phyloP scores from a whole-genome alignment of 2,329 filamentous ascomycete genomes.

The Phaeosphaeria sp. region DNA sequence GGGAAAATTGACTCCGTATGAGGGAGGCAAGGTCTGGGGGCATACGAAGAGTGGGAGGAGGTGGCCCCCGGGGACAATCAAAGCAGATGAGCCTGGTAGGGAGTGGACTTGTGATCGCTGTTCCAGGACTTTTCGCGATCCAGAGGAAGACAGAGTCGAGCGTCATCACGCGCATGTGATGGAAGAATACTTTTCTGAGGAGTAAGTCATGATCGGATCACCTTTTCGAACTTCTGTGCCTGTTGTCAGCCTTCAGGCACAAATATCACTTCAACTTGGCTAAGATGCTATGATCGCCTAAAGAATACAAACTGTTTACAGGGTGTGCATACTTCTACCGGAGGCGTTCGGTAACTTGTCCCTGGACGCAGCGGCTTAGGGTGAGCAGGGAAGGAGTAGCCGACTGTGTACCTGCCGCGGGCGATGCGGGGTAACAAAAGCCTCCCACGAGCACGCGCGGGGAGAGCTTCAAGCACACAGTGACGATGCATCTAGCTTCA shows the following conservation, averaged over 20 bases:
- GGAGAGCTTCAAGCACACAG: background rate
- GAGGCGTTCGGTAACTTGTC: background rate
- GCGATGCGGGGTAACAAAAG: slow-evolving; percentile 17
- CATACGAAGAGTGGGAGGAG: background rate
- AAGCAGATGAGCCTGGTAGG: background rate
- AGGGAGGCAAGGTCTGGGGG: background rate
- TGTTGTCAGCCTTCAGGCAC: too few species aligned
- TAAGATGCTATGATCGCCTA: too few species aligned
- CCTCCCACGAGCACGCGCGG: background rate
- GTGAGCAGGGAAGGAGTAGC: slow-evolving; percentile 8
- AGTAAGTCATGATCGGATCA: too few species aligned
- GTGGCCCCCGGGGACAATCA: background rate
- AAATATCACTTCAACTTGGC: too few species aligned
- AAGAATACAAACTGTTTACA: too few species aligned
- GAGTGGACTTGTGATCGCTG: background rate
- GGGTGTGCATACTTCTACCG: background rate
- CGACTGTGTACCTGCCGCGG: slow-evolving; percentile 9
- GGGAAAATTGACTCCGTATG: slow-evolving; percentile 3
- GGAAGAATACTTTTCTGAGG: too few species aligned
- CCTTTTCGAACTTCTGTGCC: too few species aligned
- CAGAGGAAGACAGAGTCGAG: too few species aligned
- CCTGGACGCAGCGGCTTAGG: background rate
- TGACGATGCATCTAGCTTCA: background rate
- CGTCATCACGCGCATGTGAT: too few species aligned
- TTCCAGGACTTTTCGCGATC: background rate